Evolutionary conservation across 257 asterid species (phyloP), one percentile per base, ranked within the genome.

Genomic region (Solanum infundibuliforme): DNA sequence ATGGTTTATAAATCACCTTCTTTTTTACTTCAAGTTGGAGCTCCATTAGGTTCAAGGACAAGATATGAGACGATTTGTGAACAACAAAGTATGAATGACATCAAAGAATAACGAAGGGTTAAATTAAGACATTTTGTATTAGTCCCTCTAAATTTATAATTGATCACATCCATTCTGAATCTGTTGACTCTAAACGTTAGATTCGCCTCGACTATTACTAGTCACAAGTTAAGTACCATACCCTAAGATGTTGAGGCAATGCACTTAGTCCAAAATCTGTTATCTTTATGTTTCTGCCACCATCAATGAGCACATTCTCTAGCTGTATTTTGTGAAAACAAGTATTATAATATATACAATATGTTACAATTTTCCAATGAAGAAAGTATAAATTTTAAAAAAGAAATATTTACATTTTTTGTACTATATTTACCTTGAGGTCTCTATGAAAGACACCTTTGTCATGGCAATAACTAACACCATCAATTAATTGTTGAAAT

Each of bases 191-290:
- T 73, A 73, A 73, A 73, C 0, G 14, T 8, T 35, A 73, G 5
- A 73, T 73, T 73, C 20, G 11, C 31, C 52, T 74, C 6, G 10
- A 36, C 32, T 36, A 21, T 21, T 74, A 74, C 21, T 36, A 74
- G 83, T 43, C 39, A 43, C 25, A 5, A 29, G 68, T 46, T 18
- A 31, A 48, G 86, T 10, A 32, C 39, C 86, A 55, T 94, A 97
- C 99, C 98, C 97, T 94, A 8, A 95, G 91, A 92, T 97, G 98
- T 87, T 97, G 98, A 83, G 99, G 99, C 86, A 97, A 92, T 46
- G 99, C 99, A 91, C 99, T 95, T 90, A 97, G 97, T 83, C 99
- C 99, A 74, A 97, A 97, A 92, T 97, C 99, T 34, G 99, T 81
- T 65, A 97, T 91, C 94, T 96, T 97, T 74, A 95, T 89, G 86